Base-by-base conservation (phyloP, 108 stramenopile genomes). In the Pseudonitzschia multiseries region DNA sequence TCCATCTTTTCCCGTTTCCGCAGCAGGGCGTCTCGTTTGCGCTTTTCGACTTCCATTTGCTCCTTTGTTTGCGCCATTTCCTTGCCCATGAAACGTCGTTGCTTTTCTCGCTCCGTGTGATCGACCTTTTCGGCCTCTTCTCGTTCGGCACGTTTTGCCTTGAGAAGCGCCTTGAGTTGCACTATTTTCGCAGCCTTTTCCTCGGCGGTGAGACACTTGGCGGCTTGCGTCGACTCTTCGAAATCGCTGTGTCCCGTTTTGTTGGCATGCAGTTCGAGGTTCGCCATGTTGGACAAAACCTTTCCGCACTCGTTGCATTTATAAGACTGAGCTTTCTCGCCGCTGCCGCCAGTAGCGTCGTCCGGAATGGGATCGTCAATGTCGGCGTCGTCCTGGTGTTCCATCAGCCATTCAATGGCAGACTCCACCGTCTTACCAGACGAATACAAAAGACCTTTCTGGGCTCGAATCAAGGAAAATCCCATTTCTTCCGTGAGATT, bases 321-420 rank as follows among this genome's bases (percentile, higher is more conserved):
- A 82, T 94, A 92, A 57, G 89, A 91, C 74, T 85, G 75, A 17
- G 93, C 92, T 27, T 82, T 74, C 8, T 10, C 10, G 6, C 42
- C 42, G 10, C 42, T 10, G 42, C 42, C 59, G 71, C 73, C 22
- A 77, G 80, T 27, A 73, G 81, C 8, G 42, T 42, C 42, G 28
- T 65, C 71, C 52, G 93, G 86, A 73, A 96, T 94, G 29, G 95
- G 92, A 26, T 91, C 89, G 72, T 97, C 97, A 85, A 96, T 97
- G 62, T 96, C 87, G 17, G 36, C 85, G 80, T 95, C 93, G 64
- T 95, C 96, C 85, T 98, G 96, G 85, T 98, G 96, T 31, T 85
- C 75, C 87, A 88, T 84, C 14, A 98, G 75, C 97, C 97, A 98
- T 63, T 96, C 92, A 15, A 98, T 83, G n/a, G 97, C 97, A n/a